Evolutionary conservation across 148 eudicot species (phyloP).

Genomic region (Arbutus unedo): DNA sequence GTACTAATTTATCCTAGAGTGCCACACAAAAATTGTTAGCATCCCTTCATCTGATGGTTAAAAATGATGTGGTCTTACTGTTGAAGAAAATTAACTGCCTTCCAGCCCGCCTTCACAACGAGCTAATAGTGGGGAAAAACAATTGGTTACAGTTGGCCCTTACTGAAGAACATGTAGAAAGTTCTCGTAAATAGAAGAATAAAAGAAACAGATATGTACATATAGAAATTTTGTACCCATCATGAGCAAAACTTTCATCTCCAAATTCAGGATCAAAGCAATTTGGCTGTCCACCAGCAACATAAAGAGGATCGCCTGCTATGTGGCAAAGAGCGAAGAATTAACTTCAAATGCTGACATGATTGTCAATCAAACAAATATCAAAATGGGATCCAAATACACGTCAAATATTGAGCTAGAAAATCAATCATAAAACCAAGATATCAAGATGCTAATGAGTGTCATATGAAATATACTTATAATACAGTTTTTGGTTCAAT

Average conservation of each 20-base stretch:
- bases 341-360: conserved; percentile 5
- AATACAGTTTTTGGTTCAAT: background rate
- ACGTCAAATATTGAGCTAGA: background rate
- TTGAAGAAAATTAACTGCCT: background rate
- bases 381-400: background rate
- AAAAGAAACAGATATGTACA: background rate
- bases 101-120: background rate
- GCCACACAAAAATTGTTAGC: background rate
- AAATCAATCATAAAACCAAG: background rate
- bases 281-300: conserved; percentile 72
- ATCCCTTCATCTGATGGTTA: background rate
- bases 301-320: conserved; percentile 90
- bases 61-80: background rate
- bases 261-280: conserved; percentile 43
- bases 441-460: background rate
- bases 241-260: conserved; percentile 66
- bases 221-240: conserved; percentile 52
- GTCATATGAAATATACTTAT: background rate
- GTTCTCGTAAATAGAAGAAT: background rate
- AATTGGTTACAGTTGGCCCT: background rate
- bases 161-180: background rate
- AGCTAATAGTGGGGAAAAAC: background rate
- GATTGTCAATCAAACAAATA: background rate
- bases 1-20: background rate
- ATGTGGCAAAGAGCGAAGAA: conserved; percentile 18